Conservation (phyloP, 1,284 basidiomycete genomes). For the Leucoagaricus sp. region DNA sequence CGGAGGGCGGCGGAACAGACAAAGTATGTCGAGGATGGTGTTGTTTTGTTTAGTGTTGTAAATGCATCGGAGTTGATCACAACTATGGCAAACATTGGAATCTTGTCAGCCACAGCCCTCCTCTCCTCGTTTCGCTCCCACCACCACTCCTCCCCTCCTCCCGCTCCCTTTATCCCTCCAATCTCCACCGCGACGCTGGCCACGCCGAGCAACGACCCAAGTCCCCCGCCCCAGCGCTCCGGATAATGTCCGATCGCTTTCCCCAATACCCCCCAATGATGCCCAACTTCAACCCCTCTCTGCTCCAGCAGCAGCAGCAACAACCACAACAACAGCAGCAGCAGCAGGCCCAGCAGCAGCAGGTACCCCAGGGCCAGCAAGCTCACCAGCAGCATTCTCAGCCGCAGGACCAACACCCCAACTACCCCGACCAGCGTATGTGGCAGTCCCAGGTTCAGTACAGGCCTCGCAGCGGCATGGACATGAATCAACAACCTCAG, state of each 20-base stretch:
- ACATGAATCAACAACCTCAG: conserved; percentile 34
- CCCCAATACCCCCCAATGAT: conserved; percentile 53
- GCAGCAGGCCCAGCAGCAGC: conserved; percentile 36
- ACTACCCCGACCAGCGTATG: conserved; percentile 51
- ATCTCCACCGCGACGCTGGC: conserved; percentile 12
- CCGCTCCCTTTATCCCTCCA: conserved; percentile 19
- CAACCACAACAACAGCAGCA: conserved; percentile 32
- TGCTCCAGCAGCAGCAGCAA: conserved; percentile 37
- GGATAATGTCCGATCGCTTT: conserved; percentile 63
- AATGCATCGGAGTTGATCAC: conserved; percentile 17
- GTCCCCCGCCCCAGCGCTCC: conserved; percentile 24
- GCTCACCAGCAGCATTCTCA: conserved; percentile 29
- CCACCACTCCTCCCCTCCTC: conserved; percentile 31
- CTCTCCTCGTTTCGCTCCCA: conserved; percentile 45
- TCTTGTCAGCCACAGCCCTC: conserved; percentile 44
- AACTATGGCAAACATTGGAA: conserved; percentile 34
- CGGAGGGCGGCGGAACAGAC: too few species aligned
- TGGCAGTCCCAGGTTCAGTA: conserved; percentile 57
- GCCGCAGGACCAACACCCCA: conserved; percentile 41
- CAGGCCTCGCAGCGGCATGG: conserved; percentile 41
- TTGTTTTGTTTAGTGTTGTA: conserved; percentile 12
- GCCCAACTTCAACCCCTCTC: conserved; percentile 45
- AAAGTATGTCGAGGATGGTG: too few species aligned
- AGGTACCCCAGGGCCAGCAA: conserved; percentile 31
- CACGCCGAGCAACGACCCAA: conserved; percentile 17